Evolutionary conservation across 1,284 basidiomycete species (phyloP).

Genomic region (Anthracocystis panici-leucophaei): DNA sequence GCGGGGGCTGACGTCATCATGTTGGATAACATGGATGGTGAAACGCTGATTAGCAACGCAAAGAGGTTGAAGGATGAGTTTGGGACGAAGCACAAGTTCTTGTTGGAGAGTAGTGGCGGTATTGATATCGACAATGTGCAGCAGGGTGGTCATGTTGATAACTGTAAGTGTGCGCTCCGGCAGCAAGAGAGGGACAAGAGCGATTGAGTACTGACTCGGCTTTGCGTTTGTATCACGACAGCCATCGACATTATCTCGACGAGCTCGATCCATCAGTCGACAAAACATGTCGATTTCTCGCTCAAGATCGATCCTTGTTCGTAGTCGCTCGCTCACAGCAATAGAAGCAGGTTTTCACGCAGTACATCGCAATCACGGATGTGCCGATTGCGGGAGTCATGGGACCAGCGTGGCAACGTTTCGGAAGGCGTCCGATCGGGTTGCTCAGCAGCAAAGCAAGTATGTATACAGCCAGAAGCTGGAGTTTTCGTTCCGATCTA

Average conservation of each 20-base stretch:
- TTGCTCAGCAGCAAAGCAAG: background rate
- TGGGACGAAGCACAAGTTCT: conserved; percentile 40
- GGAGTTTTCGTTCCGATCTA: background rate
- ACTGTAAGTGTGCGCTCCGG: conserved; percentile 15
- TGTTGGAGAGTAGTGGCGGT: conserved; percentile 65
- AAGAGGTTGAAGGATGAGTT: conserved; percentile 51
- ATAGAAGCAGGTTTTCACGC: background rate
- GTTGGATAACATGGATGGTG: conserved; percentile 77
- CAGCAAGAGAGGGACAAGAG: background rate
- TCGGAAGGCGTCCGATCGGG: conserved; percentile 10
- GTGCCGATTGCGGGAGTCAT: background rate
- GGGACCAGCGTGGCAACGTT: background rate
- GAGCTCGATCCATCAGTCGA: conserved; percentile 66
- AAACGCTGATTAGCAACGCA: conserved; percentile 58
- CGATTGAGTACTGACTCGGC: background rate
- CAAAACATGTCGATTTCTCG: conserved; percentile 68
- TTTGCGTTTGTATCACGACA: background rate
- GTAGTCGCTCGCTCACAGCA: conserved; percentile 3
- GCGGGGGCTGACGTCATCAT: conserved; percentile 98
- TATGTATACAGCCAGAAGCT: background rate
- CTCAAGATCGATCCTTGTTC: conserved; percentile 66
- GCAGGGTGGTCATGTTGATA: conserved; percentile 58
- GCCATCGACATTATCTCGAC: conserved; percentile 68
- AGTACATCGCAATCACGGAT: background rate
- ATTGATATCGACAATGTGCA: conserved; percentile 63